Conservation (phyloP, 1,284 basidiomycete species). For the Meripilus lineatus region DNA sequence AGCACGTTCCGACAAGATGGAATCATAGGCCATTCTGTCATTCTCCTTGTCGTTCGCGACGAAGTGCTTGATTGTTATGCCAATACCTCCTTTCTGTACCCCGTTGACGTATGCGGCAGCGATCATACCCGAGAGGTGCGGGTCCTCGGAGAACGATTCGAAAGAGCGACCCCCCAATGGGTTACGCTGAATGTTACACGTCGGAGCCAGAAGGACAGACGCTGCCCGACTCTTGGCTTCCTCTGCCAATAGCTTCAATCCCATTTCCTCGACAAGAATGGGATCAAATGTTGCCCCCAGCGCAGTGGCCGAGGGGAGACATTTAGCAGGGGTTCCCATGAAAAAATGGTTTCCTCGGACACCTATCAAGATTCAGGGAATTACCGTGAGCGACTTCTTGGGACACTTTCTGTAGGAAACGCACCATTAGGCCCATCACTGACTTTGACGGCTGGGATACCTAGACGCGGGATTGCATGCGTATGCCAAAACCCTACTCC, state of each 20-base stretch:
- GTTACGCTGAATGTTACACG: slow-evolving; percentile 75
- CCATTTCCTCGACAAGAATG: slow-evolving; percentile 58
- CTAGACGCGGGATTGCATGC: slow-evolving; percentile 54
- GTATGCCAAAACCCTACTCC: slow-evolving; percentile 80
- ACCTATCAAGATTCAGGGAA: slow-evolving; percentile 16
- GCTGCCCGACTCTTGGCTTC: slow-evolving; percentile 72
- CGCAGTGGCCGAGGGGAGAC: slow-evolving; percentile 61
- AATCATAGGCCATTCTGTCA: slow-evolving; percentile 61
- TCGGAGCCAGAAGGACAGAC: slow-evolving; percentile 69
- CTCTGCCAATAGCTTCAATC: slow-evolving; percentile 58
- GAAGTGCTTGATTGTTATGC: slow-evolving; percentile 71
- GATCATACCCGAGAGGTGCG: slow-evolving; percentile 62
- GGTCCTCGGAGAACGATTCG: slow-evolving; percentile 81
- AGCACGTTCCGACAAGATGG: slow-evolving; percentile 59
- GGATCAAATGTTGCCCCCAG: slow-evolving; percentile 73
- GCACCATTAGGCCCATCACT: slow-evolving; percentile 72
- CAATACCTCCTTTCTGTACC: slow-evolving; percentile 67
- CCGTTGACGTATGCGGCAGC: slow-evolving; percentile 73
- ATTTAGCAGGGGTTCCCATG: slow-evolving; percentile 53
- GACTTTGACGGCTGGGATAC: slow-evolving; percentile 70
- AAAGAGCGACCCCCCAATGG: slow-evolving; percentile 75
- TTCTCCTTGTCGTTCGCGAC: slow-evolving; percentile 73
- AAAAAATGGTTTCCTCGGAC: slow-evolving; percentile 34
- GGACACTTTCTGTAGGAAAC: slow-evolving; percentile 12
- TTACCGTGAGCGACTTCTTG: background rate